A percentile compares a stretch with the other conserved stretches of the same genome.
Conservation (phyloP, 106 monocot species). For the Allium sativum region DNA sequence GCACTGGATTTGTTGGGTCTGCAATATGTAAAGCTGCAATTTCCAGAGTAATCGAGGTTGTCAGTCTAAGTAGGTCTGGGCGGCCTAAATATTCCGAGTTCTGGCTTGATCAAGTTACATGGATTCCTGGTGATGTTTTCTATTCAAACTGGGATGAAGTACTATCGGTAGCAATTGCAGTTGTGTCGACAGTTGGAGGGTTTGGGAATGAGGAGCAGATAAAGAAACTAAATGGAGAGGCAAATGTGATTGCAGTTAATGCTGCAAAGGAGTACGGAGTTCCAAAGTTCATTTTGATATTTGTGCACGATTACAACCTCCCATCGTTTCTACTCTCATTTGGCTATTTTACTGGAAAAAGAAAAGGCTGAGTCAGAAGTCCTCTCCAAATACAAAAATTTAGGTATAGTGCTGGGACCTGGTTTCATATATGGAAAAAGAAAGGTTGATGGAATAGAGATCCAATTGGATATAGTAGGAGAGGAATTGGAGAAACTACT, state of each 20-base stretch:
- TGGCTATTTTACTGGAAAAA: slow-evolving; percentile 85
- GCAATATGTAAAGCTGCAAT: slow-evolving; percentile 97
- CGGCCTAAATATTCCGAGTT: slow-evolving; percentile 56
- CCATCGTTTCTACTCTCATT: slow-evolving; percentile 53
- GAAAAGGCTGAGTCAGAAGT: slow-evolving; percentile 82
- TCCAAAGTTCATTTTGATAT: slow-evolving; percentile 75
- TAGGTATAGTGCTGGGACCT: slow-evolving; percentile 71
- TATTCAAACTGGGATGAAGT: slow-evolving; percentile 73
- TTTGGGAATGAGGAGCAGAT: slow-evolving; percentile 87
- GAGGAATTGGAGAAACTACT: slow-evolving; percentile 61
- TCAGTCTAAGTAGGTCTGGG: slow-evolving; percentile 91
- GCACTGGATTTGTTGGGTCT: slow-evolving; percentile 88
- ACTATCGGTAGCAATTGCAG: slow-evolving; percentile 61
- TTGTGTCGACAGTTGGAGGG: slow-evolving; percentile 77
- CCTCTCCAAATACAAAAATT: slow-evolving; percentile 60
- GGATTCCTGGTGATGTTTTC: slow-evolving; percentile 85
- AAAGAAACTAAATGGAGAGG: slow-evolving; percentile 81
- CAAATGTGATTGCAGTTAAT: too few relatives aligned
- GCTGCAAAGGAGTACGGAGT: too few relatives aligned
- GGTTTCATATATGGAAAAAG: slow-evolving; percentile 81
- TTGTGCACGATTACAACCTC: slow-evolving; percentile 85
- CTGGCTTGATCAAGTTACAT: slow-evolving; percentile 90
- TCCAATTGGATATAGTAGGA: slow-evolving; percentile 62
- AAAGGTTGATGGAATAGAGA: slow-evolving; percentile 63
- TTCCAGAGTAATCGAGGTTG: slow-evolving; percentile 90